A percentile compares a stretch with the other conserved stretches of the same genome.
Evolutionary conservation across 371 early-diverging fungal genomes (phyloP).

Genomic region (Quaeritorhiza haematococci): DNA sequence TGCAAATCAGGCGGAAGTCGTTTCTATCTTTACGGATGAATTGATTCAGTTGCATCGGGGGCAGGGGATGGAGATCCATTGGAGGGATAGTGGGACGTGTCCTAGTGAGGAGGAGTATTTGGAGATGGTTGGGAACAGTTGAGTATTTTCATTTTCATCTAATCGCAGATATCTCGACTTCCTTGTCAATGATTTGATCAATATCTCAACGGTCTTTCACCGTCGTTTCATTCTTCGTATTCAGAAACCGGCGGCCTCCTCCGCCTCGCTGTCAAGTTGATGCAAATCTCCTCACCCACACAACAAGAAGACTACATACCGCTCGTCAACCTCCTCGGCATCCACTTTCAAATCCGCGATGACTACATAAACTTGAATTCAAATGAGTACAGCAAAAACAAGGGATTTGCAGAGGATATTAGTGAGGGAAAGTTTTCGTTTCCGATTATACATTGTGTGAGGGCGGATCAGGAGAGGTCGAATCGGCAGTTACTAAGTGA

Average conservation of each 20-base stretch:
- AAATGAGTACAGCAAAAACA: slow-evolving; percentile 76
- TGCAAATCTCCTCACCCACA: slow-evolving; percentile 52
- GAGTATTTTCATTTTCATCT: slow-evolving; percentile 29
- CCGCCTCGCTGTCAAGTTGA: slow-evolving; percentile 83
- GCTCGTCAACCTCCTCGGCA: slow-evolving; percentile 83
- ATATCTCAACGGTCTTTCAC: no score
- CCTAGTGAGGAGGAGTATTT: slow-evolving; percentile 86
- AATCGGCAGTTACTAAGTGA: no score
- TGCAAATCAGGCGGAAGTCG: slow-evolving; percentile 59
- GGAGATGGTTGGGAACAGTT: slow-evolving; percentile 88
- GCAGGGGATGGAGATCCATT: slow-evolving; percentile 88
- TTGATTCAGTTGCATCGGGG: slow-evolving; percentile 86
- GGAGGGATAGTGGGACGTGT: slow-evolving; percentile 81
- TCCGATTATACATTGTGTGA: slow-evolving; percentile 84
- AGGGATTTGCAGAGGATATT: slow-evolving; percentile 95
- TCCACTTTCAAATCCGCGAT: slow-evolving; percentile 92
- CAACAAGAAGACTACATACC: slow-evolving; percentile 62
- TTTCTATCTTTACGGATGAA: slow-evolving; percentile 84
- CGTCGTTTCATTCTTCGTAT: not conserved
- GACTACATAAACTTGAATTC: slow-evolving; percentile 92
- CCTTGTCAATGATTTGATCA: not conserved
- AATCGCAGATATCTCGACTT: not conserved
- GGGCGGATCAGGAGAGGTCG: no score
- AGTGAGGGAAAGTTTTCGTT: slow-evolving; percentile 98
- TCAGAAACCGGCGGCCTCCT: slow-evolving; percentile 93